Percentiles rank a stretch among this genome's conserved stretches.
Conservation (phyloP, 2,329 filamentous ascomycete species). For the Fusarium sterilihyphosum region DNA sequence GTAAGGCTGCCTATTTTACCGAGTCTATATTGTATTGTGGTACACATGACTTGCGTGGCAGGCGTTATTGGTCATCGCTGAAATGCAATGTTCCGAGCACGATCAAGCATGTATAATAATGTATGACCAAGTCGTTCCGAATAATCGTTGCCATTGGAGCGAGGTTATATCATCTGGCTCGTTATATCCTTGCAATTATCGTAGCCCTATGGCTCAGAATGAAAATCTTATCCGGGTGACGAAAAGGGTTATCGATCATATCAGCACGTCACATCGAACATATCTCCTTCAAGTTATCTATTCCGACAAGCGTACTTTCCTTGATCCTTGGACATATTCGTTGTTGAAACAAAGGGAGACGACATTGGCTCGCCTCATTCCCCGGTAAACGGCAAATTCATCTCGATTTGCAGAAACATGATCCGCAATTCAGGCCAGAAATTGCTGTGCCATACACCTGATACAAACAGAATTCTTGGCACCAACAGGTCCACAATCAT, state of each 20-base stretch:
- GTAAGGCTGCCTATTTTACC: too few relatives aligned
- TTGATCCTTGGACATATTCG: too few relatives aligned
- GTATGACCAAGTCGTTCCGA: background rate
- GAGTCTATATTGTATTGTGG: too few relatives aligned
- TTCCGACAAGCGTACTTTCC: background rate
- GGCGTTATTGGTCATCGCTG: fast-evolving
- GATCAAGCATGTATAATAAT: background rate
- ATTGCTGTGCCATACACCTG: background rate
- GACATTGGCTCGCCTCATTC: background rate
- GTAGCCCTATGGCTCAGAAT: background rate
- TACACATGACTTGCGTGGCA: too few relatives aligned
- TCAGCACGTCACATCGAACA: background rate
- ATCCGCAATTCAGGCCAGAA: background rate
- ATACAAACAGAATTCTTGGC: background rate
- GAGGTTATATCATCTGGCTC: background rate
- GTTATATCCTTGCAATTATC: background rate
- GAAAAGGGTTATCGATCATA: too few relatives aligned
- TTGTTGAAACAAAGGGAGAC: background rate
- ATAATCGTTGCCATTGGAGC: background rate
- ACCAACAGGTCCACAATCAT: background rate
- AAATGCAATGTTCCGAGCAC: fast-evolving
- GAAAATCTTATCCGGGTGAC: fast-evolving
- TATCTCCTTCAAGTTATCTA: background rate
- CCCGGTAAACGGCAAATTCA: background rate
- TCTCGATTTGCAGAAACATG: background rate